Percentiles rank a stretch among this genome's conserved stretches.
phyloP scores from a whole-genome alignment of 352 stramenopile genomes.

The Pythium chondricola region DNA sequence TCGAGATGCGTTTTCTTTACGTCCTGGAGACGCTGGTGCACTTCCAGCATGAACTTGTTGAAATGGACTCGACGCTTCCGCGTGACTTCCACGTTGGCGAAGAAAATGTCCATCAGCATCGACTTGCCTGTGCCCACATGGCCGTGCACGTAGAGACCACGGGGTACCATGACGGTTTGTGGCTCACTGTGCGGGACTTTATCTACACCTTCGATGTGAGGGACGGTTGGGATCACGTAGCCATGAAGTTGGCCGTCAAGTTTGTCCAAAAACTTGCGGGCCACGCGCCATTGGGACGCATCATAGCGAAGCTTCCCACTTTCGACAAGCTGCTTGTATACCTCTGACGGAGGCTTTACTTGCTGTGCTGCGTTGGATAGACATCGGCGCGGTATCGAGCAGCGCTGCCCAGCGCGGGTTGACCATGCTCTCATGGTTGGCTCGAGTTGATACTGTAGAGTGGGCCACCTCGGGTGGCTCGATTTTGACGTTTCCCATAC shows the following conservation, averaged over 20 bases:
- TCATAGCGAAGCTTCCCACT: conserved; percentile 10
- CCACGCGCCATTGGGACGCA: conserved; percentile 17
- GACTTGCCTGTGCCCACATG: conserved; percentile 95
- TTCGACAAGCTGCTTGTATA: conserved; percentile 12
- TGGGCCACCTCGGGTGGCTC: too few species aligned
- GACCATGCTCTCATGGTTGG: too few species aligned
- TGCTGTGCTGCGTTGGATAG: not conserved
- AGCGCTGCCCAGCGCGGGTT: not conserved
- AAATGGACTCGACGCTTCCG: conserved; percentile 94
- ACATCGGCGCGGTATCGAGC: conserved; percentile 1
- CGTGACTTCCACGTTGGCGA: conserved; percentile 35
- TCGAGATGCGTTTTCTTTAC: conserved; percentile 87
- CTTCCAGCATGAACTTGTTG: conserved; percentile 96
- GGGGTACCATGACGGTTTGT: conserved; percentile 39
- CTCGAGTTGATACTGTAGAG: too few species aligned
- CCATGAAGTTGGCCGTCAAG: conserved; percentile 41
- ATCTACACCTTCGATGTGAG: not conserved
- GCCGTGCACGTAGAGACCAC: conserved; percentile 94
- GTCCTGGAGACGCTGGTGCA: conserved; percentile 89
- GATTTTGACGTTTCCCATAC: too few species aligned
- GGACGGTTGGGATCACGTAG: conserved; percentile 43
- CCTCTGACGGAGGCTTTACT: conserved; percentile 5
- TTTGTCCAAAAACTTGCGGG: conserved; percentile 46
- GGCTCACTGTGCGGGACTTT: not conserved
- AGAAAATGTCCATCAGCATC: conserved; percentile 97